phyloP scores from a whole-genome alignment of 139 green algal species.

The Pleodorina starrii region DNA sequence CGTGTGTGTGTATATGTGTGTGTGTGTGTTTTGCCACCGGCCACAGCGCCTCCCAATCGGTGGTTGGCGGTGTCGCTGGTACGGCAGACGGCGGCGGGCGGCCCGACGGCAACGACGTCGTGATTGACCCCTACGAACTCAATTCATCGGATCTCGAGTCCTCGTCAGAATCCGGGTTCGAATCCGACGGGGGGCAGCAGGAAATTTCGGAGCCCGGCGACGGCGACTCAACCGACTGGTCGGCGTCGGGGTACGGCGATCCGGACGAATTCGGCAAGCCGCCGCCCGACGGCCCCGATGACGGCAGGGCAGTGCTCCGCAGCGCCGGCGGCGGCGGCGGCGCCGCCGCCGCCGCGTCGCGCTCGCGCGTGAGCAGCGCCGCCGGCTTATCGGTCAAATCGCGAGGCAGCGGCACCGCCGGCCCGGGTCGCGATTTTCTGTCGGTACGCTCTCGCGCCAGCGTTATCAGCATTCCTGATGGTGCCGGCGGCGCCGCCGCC shows the following conservation, averaged over 20 bases:
- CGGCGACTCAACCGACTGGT: background rate
- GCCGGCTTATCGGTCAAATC: background rate
- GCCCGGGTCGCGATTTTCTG: background rate
- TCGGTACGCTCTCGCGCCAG: background rate
- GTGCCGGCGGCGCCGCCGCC: background rate
- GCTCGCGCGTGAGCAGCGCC: background rate
- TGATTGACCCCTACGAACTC: constrained; percentile 38
- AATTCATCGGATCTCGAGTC: background rate
- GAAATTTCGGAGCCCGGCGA: background rate
- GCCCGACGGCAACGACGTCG: background rate
- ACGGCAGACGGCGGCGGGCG: background rate
- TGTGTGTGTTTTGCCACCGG: no score
- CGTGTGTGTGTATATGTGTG: no score
- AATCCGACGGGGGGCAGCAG: background rate
- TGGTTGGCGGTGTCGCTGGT: no score
- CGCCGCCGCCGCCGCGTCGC: background rate
- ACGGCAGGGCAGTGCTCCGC: no score
- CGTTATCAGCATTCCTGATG: background rate
- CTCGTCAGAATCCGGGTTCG: background rate
- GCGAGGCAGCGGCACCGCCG: background rate
- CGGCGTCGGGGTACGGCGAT: constrained; percentile 1
- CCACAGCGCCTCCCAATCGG: no score
- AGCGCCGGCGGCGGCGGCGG: background rate
- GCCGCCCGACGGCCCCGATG: background rate
- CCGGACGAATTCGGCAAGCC: no score